Percentiles rank a stretch among this genome's conserved stretches.
phyloP scores from a whole-genome alignment of 495 filamentous ascomycete species.

The Hapsidospora chrysogenum region DNA sequence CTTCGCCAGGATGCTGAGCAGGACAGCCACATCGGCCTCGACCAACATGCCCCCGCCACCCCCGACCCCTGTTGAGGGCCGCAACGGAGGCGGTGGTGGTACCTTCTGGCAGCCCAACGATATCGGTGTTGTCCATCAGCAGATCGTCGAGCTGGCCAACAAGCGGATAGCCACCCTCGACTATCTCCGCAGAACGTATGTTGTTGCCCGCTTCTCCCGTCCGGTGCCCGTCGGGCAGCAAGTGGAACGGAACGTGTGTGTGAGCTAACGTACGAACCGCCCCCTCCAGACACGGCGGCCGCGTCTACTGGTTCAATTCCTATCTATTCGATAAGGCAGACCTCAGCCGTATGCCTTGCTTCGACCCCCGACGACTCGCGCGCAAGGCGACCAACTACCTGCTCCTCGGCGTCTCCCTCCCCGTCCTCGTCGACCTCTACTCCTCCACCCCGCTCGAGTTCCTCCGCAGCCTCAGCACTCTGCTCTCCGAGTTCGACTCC shows the following conservation, averaged over 20 bases:
- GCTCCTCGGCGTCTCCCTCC: constrained; percentile 79
- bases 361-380: constrained; percentile 64
- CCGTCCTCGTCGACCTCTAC: constrained; percentile 75
- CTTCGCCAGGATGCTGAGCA: constrained; percentile 26
- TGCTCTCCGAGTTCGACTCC: constrained; percentile 81
- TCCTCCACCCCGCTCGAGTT: constrained; percentile 63
- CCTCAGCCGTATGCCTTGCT: constrained; percentile 66
- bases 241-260: too few relatives aligned
- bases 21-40: constrained; percentile 16
- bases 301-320: constrained; percentile 95
- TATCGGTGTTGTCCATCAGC: constrained; percentile 40
- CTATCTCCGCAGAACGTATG: constrained; percentile 82
- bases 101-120: constrained; percentile 15
- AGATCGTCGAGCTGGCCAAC: constrained; percentile 74
- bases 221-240: too few relatives aligned
- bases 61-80: constrained; percentile 10
- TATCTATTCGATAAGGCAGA: constrained; percentile 77
- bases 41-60: constrained; percentile 11
- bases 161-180: constrained; percentile 95
- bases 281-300: constrained; percentile 61
- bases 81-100: constrained; percentile 13
- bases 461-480: constrained; percentile 67
- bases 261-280: constrained; percentile 9
- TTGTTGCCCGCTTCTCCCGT: constrained; percentile 6
- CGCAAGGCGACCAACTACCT: constrained; percentile 84